Evolutionary conservation across 257 asterid genomes (phyloP).

Genomic region (Leptodermis oblonga): DNA sequence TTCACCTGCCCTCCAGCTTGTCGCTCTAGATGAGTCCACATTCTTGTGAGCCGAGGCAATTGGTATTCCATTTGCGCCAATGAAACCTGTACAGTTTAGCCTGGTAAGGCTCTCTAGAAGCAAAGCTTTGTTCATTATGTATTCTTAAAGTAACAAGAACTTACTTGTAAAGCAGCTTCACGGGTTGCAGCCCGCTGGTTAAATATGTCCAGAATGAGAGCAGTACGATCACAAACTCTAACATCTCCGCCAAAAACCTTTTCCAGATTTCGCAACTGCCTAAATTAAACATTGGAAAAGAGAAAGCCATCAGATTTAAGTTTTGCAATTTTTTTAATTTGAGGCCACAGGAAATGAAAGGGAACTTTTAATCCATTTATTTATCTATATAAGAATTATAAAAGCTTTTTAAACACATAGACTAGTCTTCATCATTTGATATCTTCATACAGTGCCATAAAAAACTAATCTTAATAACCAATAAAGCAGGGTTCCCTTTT

Average conservation of each 20-base stretch:
- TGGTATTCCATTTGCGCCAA: slow-evolving; percentile 98
- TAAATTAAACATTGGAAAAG: slow-evolving; percentile 30
- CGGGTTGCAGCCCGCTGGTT: slow-evolving; percentile 96
- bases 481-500: too few species aligned
- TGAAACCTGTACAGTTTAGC: slow-evolving; percentile 51
- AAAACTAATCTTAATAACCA: not conserved
- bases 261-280: slow-evolving; percentile 91
- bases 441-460: not conserved
- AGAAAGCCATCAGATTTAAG: not conserved
- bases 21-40: slow-evolving; percentile 99
- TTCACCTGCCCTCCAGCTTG: slow-evolving; percentile 99
- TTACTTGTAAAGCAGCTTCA: slow-evolving; percentile 90
- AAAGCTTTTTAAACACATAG: too few species aligned
- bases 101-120: slow-evolving; percentile 21
- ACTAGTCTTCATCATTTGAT: not conserved
- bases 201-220: slow-evolving; percentile 94
- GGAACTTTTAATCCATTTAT: not conserved
- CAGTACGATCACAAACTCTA: slow-evolving; percentile 96
- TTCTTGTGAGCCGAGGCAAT: slow-evolving; percentile 81
- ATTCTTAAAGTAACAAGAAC: slow-evolving; percentile 7
- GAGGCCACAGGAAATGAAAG: not conserved
- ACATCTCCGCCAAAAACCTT: slow-evolving; percentile 84
- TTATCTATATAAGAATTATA: not conserved
- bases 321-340: not conserved
- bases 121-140: slow-evolving; percentile 6